Evolutionary conservation across 2,329 filamentous ascomycete genomes (phyloP).

Genomic region (Clonostachys rhizophaga): DNA sequence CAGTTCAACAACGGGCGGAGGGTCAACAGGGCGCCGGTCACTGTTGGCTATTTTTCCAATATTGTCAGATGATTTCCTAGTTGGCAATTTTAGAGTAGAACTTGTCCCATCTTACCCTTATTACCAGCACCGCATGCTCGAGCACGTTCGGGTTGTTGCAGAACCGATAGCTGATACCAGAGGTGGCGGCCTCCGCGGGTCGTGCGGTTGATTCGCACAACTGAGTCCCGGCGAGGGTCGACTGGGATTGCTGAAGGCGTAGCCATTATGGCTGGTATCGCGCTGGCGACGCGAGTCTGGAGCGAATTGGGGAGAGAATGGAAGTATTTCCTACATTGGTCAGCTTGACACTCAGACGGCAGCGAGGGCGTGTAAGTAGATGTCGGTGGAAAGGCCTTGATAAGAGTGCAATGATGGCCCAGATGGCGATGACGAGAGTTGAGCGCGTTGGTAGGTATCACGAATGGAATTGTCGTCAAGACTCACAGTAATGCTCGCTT

Average conservation of each 20-base stretch:
- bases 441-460: too few species aligned
- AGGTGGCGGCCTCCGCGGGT: slow-evolving; percentile 74
- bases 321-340: too few species aligned
- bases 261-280: slow-evolving; percentile 16
- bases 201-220: slow-evolving; percentile 39
- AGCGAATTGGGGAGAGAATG: too few species aligned
- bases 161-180: slow-evolving; percentile 77
- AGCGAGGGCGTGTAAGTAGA: too few species aligned
- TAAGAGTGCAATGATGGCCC: too few species aligned
- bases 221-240: slow-evolving; percentile 22
- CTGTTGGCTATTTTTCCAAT: slow-evolving; percentile 23
- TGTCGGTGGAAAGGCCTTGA: too few species aligned
- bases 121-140: slow-evolving; percentile 92
- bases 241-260: slow-evolving; percentile 20
- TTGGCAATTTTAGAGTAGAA: too few species aligned
- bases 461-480: too few species aligned
- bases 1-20: slow-evolving; percentile 89
- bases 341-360: too few species aligned
- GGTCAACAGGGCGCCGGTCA: slow-evolving; percentile 89
- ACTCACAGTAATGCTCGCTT: too few species aligned
- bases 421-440: too few species aligned
- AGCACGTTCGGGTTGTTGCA: slow-evolving; percentile 92
- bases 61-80: not conserved
- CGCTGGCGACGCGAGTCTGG: not conserved
- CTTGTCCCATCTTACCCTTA: slow-evolving; percentile 64